Base-by-base conservation (phyloP, 2,329 filamentous ascomycete species). In the Zasmidium cellare region DNA sequence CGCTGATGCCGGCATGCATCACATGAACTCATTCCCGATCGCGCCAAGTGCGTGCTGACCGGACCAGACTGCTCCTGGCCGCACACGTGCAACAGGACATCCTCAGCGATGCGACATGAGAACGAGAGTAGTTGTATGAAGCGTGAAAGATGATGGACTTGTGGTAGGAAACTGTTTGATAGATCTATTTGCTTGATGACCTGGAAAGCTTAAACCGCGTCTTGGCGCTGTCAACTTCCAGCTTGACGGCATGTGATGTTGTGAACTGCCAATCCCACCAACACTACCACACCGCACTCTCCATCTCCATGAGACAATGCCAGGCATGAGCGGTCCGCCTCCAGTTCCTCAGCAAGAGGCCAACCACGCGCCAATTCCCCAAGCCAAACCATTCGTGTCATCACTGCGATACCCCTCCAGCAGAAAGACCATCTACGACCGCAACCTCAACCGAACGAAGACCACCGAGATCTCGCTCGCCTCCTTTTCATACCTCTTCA, bases 381-480 rank as follows among this genome's bases (percentile, higher is more conserved):
- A 68, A 25, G 64, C 69, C n/a, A 69, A 71, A 49, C 68, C 69
- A 48, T 72, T 72, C 59, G 63, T 68, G 18, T 66, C 74, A 38
- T 87, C 90, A 23, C 87, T 99, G 61, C 90, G 92, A 66, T 91
- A 96, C 71, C 93, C 94, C 49, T 90, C 90, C 56, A 96, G 87
- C 75, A 91, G 92, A 79, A 97, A 97, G 80, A 96, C 92, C 64
- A 97, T 99, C 79, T 99, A 97, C 80, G 92, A 97, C 80, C 86
- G 94, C 55, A 92, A 96, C 61, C 82, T 97, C 61, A 97, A 97
- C 77, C 89, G 94, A 64, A 89, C 87, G 68, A 90, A 91, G 74
- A 91, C 90, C 68, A 85, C 90, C 58, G 93, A 97, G 80, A 85
- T 96, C 65, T 96, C 92, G 75, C 89, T 96, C 72, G 86, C 94